Percentiles rank a stretch among this genome's conserved stretches.
Evolutionary conservation across 768 basidiomycete genomes (phyloP).

Genomic region (Tricholoma flavovirens): DNA sequence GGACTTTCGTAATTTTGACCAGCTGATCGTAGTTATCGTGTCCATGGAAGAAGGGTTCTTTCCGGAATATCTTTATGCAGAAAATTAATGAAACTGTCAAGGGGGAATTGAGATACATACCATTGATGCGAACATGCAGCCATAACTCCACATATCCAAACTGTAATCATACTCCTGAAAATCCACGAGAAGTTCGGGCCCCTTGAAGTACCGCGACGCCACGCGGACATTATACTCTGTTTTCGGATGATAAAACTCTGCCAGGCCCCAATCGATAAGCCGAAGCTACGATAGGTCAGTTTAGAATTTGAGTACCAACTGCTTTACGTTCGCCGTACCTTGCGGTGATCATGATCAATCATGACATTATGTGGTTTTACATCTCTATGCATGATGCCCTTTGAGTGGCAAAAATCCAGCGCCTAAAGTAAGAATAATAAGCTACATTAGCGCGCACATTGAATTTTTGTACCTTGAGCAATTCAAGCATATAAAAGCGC

Average conservation of each 20-base stretch:
- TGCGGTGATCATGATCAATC: slow-evolving; percentile 97
- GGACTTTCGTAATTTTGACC: slow-evolving; percentile 95
- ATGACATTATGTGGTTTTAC: slow-evolving; percentile 99
- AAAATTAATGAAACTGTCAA: slow-evolving; percentile 8
- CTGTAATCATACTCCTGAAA: slow-evolving; percentile 99
- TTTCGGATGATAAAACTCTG: slow-evolving; percentile 97
- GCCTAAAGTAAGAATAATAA: slow-evolving; percentile 45
- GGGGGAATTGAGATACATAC: slow-evolving; percentile 33
- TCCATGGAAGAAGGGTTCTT: slow-evolving; percentile 99
- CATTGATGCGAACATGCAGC: slow-evolving; percentile 99
- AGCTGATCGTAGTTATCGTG: slow-evolving; percentile 99
- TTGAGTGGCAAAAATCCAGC: slow-evolving; percentile 95
- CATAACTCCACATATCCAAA: slow-evolving; percentile 98
- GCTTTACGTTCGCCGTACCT: slow-evolving; percentile 44
- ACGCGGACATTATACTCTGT: slow-evolving; percentile 98
- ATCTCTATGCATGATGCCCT: slow-evolving; percentile 98
- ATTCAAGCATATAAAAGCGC: slow-evolving; percentile 93
- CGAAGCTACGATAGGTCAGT: slow-evolving; percentile 55
- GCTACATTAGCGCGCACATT: neutral
- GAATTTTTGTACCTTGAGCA: slow-evolving; percentile 65
- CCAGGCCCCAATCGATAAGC: slow-evolving; percentile 97
- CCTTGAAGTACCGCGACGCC: slow-evolving; percentile 96
- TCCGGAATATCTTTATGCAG: slow-evolving; percentile 82
- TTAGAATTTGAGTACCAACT: neutral
- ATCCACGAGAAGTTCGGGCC: slow-evolving; percentile 92